Evolutionary conservation across 768 basidiomycete species (phyloP).

Genomic region (Tephrocybe sp.): DNA sequence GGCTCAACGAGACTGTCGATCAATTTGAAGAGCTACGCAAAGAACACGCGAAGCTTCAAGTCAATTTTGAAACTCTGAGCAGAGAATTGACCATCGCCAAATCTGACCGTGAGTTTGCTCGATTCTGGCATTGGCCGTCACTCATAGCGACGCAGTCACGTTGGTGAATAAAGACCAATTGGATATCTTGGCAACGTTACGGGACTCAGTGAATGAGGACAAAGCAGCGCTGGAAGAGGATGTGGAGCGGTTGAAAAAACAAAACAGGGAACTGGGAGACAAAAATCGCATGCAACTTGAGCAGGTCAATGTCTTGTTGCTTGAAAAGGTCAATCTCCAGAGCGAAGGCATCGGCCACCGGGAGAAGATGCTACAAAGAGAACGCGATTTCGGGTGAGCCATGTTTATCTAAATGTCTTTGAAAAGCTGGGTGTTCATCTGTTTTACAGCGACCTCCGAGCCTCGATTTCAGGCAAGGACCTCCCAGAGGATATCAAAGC

Average conservation of each 20-base stretch:
- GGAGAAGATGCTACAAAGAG: constrained; percentile 83
- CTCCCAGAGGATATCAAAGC: constrained; percentile 82
- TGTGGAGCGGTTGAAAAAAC: constrained; percentile 58
- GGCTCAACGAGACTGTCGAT: constrained; percentile 85
- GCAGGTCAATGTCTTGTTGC: constrained; percentile 78
- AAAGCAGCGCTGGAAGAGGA: constrained; percentile 75
- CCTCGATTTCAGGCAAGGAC: constrained; percentile 74
- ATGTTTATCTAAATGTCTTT: background rate
- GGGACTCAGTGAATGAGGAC: constrained; percentile 89
- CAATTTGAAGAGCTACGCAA: constrained; percentile 72
- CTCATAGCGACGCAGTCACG: constrained; percentile 58
- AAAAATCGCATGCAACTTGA: constrained; percentile 92
- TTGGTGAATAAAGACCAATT: constrained; percentile 93
- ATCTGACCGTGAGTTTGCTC: constrained; percentile 69
- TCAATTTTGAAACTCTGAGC: constrained; percentile 58
- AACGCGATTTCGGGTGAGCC: constrained; percentile 80
- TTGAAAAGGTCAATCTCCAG: constrained; percentile 91
- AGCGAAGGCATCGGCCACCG: constrained; percentile 88
- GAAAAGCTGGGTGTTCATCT: constrained; percentile 1
- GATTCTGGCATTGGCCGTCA: background rate
- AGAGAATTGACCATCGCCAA: constrained; percentile 81
- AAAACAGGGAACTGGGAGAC: constrained; percentile 71
- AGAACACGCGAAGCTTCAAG: constrained; percentile 68
- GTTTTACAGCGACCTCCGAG: constrained; percentile 65
- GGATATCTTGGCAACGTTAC: constrained; percentile 81